These are phyloP conservation scores for Globisporangium takayamanum DNA, from an alignment of 352 stramenopile species.

Conservation along the genomic window DNA sequence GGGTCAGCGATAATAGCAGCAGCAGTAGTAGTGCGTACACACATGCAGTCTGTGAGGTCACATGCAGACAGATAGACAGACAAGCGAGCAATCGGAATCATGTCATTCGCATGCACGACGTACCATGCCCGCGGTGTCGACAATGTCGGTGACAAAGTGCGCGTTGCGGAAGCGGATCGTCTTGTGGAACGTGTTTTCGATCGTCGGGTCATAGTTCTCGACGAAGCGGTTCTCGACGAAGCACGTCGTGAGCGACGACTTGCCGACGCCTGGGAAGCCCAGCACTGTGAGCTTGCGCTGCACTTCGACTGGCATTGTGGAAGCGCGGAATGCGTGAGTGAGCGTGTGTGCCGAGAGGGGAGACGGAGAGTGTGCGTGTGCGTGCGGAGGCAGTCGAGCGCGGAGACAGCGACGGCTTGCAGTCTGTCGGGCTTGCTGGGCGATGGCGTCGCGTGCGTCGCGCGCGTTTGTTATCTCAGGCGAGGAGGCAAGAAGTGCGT, in stretches of 20 bases:
- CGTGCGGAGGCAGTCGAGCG: background rate
- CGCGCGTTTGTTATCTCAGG: background rate
- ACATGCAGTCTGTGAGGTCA: conserved; percentile 1
- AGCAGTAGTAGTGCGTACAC: background rate
- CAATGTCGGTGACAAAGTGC: conserved; percentile 95
- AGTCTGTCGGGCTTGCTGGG: no score
- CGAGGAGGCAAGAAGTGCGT: background rate
- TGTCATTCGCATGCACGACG: background rate
- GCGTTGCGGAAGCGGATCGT: conserved; percentile 95
- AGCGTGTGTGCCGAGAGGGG: no score
- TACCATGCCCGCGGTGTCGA: conserved; percentile 96
- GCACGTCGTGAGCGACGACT: conserved; percentile 92
- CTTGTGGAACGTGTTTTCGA: conserved; percentile 96
- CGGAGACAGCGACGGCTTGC: no score
- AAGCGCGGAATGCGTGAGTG: background rate
- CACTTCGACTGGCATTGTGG: conserved; percentile 86
- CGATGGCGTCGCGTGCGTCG: background rate
- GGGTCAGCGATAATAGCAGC: background rate
- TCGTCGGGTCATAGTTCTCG: conserved; percentile 94
- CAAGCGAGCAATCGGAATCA: no score
- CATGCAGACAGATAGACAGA: background rate
- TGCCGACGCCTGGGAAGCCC: conserved; percentile 92
- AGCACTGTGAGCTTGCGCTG: conserved; percentile 94
- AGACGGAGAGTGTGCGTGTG: no score
- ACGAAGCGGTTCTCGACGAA: conserved; percentile 93